Conservation (phyloP, 1,284 basidiomycete species). For the Gymnopus androsaceus region DNA sequence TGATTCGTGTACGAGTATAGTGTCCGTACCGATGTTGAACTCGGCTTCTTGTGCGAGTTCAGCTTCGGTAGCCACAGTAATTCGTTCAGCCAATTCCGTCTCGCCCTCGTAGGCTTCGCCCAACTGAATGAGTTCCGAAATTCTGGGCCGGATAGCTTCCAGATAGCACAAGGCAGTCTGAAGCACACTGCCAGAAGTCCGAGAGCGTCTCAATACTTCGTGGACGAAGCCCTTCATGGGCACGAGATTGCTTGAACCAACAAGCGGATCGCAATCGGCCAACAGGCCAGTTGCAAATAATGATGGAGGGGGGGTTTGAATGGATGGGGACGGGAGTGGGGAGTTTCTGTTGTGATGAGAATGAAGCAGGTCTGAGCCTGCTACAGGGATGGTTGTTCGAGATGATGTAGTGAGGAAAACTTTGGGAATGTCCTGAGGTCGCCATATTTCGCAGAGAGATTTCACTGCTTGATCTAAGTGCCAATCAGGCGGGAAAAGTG, state of each 20-base stretch:
- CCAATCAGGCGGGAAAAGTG: conserved; percentile 19
- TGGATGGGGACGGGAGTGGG: conserved; percentile 51
- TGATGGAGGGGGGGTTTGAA: conserved; percentile 36
- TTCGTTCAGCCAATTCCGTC: conserved; percentile 44
- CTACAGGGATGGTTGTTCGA: conserved; percentile 30
- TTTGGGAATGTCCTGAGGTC: conserved; percentile 65
- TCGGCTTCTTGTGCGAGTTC: conserved; percentile 39
- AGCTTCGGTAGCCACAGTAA: conserved; percentile 47
- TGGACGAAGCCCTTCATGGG: conserved; percentile 74
- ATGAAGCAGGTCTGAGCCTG: conserved; percentile 19
- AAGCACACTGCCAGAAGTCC: conserved; percentile 72
- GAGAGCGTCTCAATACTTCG: conserved; percentile 74
- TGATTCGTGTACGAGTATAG: conserved; percentile 8
- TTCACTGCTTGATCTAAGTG: conserved; percentile 73
- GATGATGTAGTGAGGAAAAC: conserved; percentile 56
- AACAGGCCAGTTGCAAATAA: conserved; percentile 21
- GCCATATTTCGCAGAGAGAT: conserved; percentile 74
- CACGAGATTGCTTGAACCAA: conserved; percentile 20
- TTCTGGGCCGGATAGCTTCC: conserved; percentile 67
- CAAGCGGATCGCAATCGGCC: neutral
- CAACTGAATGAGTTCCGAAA: conserved; percentile 57
- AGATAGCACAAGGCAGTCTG: conserved; percentile 81
- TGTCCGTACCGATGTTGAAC: conserved; percentile 10
- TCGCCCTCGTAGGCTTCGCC: conserved; percentile 41
- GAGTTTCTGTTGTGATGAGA: conserved; percentile 31